Evolutionary conservation across 2,329 filamentous ascomycete genomes (phyloP), one percentile per base, ranked within the genome.

Genomic region (Biscogniauxia marginata): DNA sequence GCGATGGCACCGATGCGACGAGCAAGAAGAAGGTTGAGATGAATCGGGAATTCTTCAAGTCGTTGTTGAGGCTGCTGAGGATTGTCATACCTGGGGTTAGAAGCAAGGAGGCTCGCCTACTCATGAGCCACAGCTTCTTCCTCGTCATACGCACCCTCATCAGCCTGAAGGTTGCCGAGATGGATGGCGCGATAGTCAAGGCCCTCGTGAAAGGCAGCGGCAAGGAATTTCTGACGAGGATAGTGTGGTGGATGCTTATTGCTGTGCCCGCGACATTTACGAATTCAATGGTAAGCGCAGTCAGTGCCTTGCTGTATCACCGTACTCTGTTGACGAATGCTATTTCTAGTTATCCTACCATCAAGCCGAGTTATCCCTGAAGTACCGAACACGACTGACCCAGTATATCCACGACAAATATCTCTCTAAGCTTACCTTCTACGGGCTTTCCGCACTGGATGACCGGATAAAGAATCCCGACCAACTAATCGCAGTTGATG

Each of bases 391-490:
- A 43, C 86, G 95, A 47, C 81, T 99, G 30, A 99, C 95, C n/a
- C 89, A 95, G 68, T 81, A 93, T 71, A 95, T 99, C 50, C 95
- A 99, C 76, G 90, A 96, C 72, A 91, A 93, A 71, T 99, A 99
- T 73, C 83, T 99, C 13, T 93, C 90, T n/a, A 90, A 96, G 58
- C 89, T 99, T 84, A 98, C 93, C 0, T 99, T 98, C 73, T 99
- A 99, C 73, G 93, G 92, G 3, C 89, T 99, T 52, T 96, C 93
- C 1, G 92, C 95, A 0, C 81, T 99, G 34, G 95, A 99, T 68
- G 95, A 99, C 71, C 86, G 95, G 70, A 96, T 99, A 81, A 96
- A 97, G 79, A 99, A 99, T 70, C 91, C 95, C 3, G 95, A 99
- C 70, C 95, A 99, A 75, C 83, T 99, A 46, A 96, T 99, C 66